Evolutionary conservation across 2,329 filamentous ascomycete species (phyloP).

Genomic region (Colletotrichum ledebouriae): DNA sequence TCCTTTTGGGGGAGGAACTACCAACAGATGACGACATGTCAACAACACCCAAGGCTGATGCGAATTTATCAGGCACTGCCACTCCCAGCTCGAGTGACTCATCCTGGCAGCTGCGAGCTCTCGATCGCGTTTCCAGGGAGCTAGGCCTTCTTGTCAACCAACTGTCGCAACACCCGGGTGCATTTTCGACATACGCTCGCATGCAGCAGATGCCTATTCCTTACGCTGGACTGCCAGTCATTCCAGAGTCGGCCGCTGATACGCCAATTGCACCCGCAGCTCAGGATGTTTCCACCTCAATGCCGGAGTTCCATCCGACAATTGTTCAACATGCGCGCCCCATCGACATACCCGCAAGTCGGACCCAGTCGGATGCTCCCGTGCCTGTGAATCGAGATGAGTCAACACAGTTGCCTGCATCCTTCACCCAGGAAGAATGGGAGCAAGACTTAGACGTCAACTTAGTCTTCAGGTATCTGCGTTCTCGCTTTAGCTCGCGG

Average conservation of each 20-base stretch:
- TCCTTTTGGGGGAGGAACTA: constrained; percentile 87
- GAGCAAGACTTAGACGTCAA: constrained; percentile 91
- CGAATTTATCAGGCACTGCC: constrained; percentile 45
- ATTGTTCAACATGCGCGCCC: constrained; percentile 55
- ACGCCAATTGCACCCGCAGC: constrained; percentile 44
- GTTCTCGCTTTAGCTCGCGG: constrained; percentile 76
- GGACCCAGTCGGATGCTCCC: constrained; percentile 41
- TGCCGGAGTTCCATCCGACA: constrained; percentile 64
- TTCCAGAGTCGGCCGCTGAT: constrained; percentile 64
- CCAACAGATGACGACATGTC: constrained; percentile 65
- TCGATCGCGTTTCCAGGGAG: constrained; percentile 89
- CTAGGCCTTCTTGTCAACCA: constrained; percentile 87
- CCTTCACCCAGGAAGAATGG: constrained; percentile 85
- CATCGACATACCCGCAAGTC: constrained; percentile 53
- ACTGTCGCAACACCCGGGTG: constrained; percentile 82
- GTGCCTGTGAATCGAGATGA: constrained; percentile 32
- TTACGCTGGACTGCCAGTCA: constrained; percentile 82
- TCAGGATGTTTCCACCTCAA: constrained; percentile 65
- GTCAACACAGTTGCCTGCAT: constrained; percentile 38
- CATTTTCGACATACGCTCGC: constrained; percentile 85
- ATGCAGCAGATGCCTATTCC: constrained; percentile 75
- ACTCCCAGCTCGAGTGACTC: constrained; percentile 55
- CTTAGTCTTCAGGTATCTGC: constrained; percentile 90
- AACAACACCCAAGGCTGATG: constrained; percentile 59
- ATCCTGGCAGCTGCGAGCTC: constrained; percentile 80